phyloP scores from a whole-genome alignment of 169 alveolate genomes.

The Plasmodium vinckei region DNA sequence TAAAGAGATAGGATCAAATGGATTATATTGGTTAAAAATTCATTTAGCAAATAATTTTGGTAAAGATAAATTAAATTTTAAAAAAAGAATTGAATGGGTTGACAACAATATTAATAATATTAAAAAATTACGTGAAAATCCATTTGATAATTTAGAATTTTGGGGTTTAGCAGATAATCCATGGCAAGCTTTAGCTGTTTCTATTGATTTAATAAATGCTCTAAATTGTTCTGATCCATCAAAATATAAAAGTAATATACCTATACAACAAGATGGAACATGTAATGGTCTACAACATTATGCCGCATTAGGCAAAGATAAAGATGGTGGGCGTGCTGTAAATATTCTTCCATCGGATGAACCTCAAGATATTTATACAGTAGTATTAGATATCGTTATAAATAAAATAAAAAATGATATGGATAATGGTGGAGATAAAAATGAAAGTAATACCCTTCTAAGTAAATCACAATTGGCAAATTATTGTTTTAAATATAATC shows the following conservation, averaged over 20 bases:
- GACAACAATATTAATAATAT: slow-evolving; percentile 85
- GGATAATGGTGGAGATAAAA: slow-evolving; percentile 12
- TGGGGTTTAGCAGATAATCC: slow-evolving; percentile 95
- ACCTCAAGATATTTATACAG: slow-evolving; percentile 97
- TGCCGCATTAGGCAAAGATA: slow-evolving; percentile 97
- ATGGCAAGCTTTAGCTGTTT: slow-evolving; percentile 95
- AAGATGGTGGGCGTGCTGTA: slow-evolving; percentile 95
- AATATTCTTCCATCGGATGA: slow-evolving; percentile 91
- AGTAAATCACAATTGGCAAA: slow-evolving; percentile 79
- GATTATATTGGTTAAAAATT: slow-evolving; percentile 96
- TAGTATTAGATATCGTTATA: slow-evolving; percentile 87
- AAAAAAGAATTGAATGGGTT: slow-evolving; percentile 89
- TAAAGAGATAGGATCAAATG: slow-evolving; percentile 92
- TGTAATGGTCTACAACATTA: slow-evolving; percentile 98
- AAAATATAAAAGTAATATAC: slow-evolving; percentile 88
- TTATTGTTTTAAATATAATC: slow-evolving; percentile 83
- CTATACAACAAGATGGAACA: slow-evolving; percentile 98
- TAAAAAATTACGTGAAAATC: slow-evolving; percentile 79
- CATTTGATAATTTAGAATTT: slow-evolving; percentile 89
- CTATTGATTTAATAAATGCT: slow-evolving; percentile 90
- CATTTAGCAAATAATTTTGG: slow-evolving; percentile 95
- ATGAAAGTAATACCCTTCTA: not conserved
- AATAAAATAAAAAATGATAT: slow-evolving; percentile 79
- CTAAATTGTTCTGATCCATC: slow-evolving; percentile 87
- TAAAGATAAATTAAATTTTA: slow-evolving; percentile 91